phyloP scores from a whole-genome alignment of 2,329 filamentous ascomycete genomes.

The Didymella pomorum region DNA sequence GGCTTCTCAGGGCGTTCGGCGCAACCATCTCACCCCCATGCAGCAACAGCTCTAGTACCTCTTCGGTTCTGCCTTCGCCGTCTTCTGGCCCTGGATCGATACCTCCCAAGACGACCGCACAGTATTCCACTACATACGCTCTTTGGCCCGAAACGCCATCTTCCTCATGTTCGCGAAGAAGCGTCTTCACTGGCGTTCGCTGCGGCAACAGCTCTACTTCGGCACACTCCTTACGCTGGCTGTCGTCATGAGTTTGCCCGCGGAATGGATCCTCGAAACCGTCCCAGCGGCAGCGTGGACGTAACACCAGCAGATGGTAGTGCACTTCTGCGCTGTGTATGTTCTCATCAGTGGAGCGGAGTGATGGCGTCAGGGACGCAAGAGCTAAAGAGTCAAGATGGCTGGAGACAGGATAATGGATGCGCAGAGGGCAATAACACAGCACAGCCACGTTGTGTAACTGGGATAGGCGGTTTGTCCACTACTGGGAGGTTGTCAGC shows the following conservation, averaged over 20 bases:
- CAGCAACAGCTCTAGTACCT: neutral
- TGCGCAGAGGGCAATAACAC: too few relatives aligned
- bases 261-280: neutral
- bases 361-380: neutral
- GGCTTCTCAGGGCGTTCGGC: too few relatives aligned
- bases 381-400: neutral
- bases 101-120: neutral
- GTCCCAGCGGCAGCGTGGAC: too few relatives aligned
- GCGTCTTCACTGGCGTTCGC: neutral
- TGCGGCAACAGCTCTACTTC: neutral
- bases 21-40: neutral
- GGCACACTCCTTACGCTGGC: too few relatives aligned
- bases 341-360: neutral
- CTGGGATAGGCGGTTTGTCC: too few relatives aligned
- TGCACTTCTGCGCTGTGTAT: neutral
- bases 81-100: neutral
- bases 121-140: neutral
- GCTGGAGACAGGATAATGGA: too few relatives aligned
- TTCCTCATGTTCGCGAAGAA: neutral
- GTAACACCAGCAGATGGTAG: neutral
- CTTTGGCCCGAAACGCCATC: neutral
- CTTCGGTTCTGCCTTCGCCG: neutral
- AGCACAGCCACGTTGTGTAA: too few relatives aligned
- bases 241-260: neutral
- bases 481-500: neutral